Conservation (phyloP, 768 basidiomycete species). For the Rhodotorula kratochvilovae region DNA sequence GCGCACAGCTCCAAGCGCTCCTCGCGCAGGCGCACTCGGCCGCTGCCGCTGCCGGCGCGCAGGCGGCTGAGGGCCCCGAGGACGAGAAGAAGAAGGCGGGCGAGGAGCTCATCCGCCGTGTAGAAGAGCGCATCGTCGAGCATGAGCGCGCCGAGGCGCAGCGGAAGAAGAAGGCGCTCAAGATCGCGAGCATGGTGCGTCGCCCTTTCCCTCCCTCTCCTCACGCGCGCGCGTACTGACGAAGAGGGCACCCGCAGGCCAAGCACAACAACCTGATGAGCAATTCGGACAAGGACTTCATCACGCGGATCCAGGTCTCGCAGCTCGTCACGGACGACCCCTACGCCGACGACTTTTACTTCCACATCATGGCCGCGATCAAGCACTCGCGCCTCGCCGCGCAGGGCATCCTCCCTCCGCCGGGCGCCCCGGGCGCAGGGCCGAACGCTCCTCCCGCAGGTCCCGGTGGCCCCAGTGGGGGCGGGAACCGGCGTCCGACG, state of each 20-base stretch:
- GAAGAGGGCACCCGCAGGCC: constrained; percentile 55
- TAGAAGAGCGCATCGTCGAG: constrained; percentile 53
- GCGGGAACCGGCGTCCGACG: neutral
- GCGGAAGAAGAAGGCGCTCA: constrained; percentile 70
- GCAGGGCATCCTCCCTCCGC: constrained; percentile 39
- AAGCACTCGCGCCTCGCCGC: constrained; percentile 30
- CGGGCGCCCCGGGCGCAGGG: constrained; percentile 42
- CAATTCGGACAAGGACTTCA: constrained; percentile 98
- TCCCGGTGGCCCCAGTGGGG: neutral
- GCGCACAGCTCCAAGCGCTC: constrained; percentile 27
- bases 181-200: constrained; percentile 81
- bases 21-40: constrained; percentile 23
- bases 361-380: constrained; percentile 55
- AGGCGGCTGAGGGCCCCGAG: neutral
- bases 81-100: constrained; percentile 54
- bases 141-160: constrained; percentile 66
- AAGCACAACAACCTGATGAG: constrained; percentile 94
- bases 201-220: neutral
- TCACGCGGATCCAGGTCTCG: constrained; percentile 96
- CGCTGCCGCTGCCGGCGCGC: neutral
- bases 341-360: constrained; percentile 97
- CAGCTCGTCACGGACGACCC: constrained; percentile 97
- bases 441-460: neutral
- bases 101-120: constrained; percentile 82
- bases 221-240: neutral